Base-by-base conservation (phyloP, 2,329 filamentous ascomycete genomes). In the Rhinocladiella similis region DNA sequence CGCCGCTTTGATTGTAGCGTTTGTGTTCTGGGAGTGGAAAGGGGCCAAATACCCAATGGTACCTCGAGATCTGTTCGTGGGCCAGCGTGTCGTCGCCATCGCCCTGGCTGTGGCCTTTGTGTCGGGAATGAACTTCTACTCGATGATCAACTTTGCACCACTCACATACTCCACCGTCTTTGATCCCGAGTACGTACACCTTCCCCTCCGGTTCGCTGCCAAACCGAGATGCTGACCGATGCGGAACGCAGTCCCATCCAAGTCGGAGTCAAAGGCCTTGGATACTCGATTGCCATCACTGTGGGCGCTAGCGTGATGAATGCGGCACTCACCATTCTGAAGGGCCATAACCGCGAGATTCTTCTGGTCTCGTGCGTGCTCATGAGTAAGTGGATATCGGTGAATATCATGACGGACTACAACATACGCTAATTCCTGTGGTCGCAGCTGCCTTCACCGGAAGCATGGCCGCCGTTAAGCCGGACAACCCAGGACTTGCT, bases 121-220 rank as follows among this genome's bases (percentile, higher is more conserved):
- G 48, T 82, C 80, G 0, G 82, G 82, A 3, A 78, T 80, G 55
- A 83, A 84, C 64, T 83, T 83, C 69, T 81, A 83, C 65, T 78
- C 78, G 0, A 71, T 80, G 1, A 67, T 77, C 43, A 75, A 77
- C 67, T 84, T 87, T 67, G 87, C 83, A 83, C 83, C 83, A 4
- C 84, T 82, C 0, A 80, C 86, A 67, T 79, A 81, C 1, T 84
- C 82, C 70, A 86, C 85, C 60, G 79, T 86, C 6, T 87, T 86
- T 66, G 81, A 82, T 5, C 82, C 87, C 59, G 82, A 87, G 29
- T 33, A 6, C 5, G 29, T 33, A 5, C 2, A 12, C 10, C 5
- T 33, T 33, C 9, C 29, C 10, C 29, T 2, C 29, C 29, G n/a
- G 10, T 33, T 9, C 10, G 29, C 29, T 12, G 29, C 4, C 29